Evolutionary conservation across 208 protist genomes (phyloP).

Genomic region (Endotrypanum monterogeii): DNA sequence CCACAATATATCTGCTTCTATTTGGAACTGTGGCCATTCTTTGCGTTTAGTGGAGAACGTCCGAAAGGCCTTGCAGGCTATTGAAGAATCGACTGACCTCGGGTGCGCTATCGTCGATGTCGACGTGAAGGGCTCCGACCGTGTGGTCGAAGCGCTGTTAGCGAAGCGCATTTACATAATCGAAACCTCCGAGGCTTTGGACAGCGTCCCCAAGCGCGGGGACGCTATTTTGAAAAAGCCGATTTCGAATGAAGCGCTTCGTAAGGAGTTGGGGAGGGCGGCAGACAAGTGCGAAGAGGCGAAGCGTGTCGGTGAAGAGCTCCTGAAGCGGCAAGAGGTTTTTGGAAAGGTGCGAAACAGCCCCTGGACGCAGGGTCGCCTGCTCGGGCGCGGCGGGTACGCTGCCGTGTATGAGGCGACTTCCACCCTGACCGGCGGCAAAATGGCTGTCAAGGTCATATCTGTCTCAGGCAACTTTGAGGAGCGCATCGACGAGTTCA

Average conservation of each 20-base stretch:
- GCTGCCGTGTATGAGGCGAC: conserved; percentile 77
- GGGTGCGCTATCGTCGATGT: conserved; percentile 68
- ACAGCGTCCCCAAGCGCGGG: conserved; percentile 33
- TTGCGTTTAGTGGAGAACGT: conserved; percentile 61
- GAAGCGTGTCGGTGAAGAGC: conserved; percentile 53
- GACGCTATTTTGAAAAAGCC: conserved; percentile 57
- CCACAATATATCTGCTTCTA: conserved; percentile 60
- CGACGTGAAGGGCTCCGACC: conserved; percentile 38
- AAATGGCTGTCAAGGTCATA: conserved; percentile 89
- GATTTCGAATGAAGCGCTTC: conserved; percentile 37
- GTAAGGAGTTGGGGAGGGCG: conserved; percentile 43
- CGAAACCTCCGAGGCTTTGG: conserved; percentile 46
- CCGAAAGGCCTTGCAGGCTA: conserved; percentile 56
- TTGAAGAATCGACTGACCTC: conserved; percentile 61
- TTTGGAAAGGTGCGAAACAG: conserved; percentile 66
- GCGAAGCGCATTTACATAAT: conserved; percentile 67
- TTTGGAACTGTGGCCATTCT: conserved; percentile 64
- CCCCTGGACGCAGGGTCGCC: conserved; percentile 59
- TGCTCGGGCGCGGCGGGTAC: conserved; percentile 68
- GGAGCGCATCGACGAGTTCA: conserved; percentile 59
- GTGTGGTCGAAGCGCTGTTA: conserved; percentile 48
- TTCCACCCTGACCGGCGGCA: conserved; percentile 66
- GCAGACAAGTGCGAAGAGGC: conserved; percentile 40
- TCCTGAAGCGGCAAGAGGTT: conserved; percentile 48
- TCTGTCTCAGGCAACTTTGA: conserved; percentile 57